Percentiles rank a stretch among this genome's conserved stretches.
Conservation (phyloP, 163 green algal species). For the Coccomyxa subellipsoidea region DNA sequence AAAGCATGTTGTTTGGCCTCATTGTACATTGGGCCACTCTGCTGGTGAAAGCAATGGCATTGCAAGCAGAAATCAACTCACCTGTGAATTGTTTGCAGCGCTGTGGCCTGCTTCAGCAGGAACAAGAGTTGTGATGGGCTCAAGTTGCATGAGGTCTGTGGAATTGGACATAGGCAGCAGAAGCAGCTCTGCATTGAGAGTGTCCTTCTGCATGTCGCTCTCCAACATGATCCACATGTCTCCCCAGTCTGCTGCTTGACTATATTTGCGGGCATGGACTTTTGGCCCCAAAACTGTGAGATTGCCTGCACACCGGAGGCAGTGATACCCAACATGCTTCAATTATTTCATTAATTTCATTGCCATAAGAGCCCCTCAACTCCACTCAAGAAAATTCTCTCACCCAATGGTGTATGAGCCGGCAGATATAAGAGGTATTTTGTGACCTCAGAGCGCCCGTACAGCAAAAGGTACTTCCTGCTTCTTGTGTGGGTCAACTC, state of each 20-base stretch:
- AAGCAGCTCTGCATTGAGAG: constrained; percentile 6
- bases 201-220: neutral
- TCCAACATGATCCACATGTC: neutral
- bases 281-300: neutral
- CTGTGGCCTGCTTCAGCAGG: neutral
- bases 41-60: neutral
- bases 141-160: neutral
- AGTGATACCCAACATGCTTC: neutral
- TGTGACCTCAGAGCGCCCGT: neutral
- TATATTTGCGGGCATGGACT: neutral
- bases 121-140: neutral
- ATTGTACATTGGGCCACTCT: neutral
- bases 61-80: neutral
- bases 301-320: neutral
- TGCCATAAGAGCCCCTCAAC: too few species aligned
- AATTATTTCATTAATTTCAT: too few species aligned
- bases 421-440: neutral
- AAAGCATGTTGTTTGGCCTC: neutral
- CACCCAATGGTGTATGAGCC: neutral
- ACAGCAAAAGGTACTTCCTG: neutral
- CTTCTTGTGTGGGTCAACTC: neutral
- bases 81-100: neutral
- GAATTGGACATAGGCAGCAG: neutral
- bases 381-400: too few species aligned
- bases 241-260: neutral